A percentile compares a stretch with the other conserved stretches of the same genome.
phyloP scores from a whole-genome alignment of 108 stramenopile genomes.

The Epipyxis sp. region DNA sequence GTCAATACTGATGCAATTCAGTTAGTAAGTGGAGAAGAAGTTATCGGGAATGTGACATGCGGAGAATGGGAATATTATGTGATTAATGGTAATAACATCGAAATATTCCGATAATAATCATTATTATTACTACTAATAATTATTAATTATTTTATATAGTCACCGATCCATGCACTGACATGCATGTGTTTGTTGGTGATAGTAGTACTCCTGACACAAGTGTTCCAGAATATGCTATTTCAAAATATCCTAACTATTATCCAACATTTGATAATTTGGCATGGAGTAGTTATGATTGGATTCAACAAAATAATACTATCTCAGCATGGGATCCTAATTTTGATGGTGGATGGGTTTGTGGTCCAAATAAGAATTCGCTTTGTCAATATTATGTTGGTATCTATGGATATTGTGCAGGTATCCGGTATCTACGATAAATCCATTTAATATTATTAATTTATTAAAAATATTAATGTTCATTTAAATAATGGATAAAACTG shows the following conservation, averaged over 20 bases:
- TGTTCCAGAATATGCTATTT: not conserved
- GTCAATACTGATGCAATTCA: no score
- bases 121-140: no score
- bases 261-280: not conserved
- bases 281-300: not conserved
- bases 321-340: not conserved
- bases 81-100: no score
- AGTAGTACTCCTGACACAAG: not conserved
- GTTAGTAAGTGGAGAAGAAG: not conserved
- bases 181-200: not conserved
- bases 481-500: no score
- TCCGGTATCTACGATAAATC: no score
- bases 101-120: no score
- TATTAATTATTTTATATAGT: no score
- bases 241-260: not conserved
- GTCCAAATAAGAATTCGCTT: not conserved
- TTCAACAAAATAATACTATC: not conserved
- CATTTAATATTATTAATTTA: no score
- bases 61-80: not conserved
- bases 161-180: not conserved
- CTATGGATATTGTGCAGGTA: not conserved
- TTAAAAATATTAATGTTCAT: no score
- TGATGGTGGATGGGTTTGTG: not conserved
- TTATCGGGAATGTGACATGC: not conserved
- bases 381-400: not conserved